These are phyloP conservation scores for Tolypocladium pustulatum DNA, from an alignment of 2,329 filamentous ascomycete species.

Conservation along the genomic window DNA sequence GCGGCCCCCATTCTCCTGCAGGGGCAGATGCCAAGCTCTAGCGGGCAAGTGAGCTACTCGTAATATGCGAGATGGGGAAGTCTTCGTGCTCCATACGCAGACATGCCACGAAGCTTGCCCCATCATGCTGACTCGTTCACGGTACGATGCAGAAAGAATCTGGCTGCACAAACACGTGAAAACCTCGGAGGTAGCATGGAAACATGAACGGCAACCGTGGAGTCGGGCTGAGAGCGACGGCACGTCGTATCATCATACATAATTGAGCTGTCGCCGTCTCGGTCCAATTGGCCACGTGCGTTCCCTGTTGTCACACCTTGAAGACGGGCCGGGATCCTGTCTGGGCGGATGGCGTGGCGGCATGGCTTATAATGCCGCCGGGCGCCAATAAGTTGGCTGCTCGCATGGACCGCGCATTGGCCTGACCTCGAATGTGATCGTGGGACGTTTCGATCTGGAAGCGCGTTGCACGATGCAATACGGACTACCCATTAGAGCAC, in stretches of 20 bases:
- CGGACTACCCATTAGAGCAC: not conserved
- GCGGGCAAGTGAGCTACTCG: not conserved
- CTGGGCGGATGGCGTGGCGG: not conserved
- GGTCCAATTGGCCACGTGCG: slow-evolving; percentile 1
- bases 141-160: not conserved
- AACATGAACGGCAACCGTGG: not conserved
- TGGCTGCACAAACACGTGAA: not conserved
- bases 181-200: not conserved
- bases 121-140: not conserved
- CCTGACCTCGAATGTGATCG: not conserved
- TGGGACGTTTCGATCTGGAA: not conserved
- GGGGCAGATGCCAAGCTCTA: not conserved
- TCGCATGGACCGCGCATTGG: not conserved
- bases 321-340: not conserved
- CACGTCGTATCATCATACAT: not conserved
- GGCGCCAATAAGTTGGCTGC: not conserved
- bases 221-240: not conserved
- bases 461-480: not conserved
- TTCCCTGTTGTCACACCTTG: not conserved
- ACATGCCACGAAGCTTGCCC: not conserved
- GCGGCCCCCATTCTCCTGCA: not conserved
- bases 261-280: not conserved
- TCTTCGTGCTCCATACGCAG: not conserved
- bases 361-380: not conserved
- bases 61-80: not conserved